These are phyloP conservation scores for Thermothielavioides terrestris DNA, from an alignment of 495 filamentous ascomycete species.

Conservation along the genomic window DNA sequence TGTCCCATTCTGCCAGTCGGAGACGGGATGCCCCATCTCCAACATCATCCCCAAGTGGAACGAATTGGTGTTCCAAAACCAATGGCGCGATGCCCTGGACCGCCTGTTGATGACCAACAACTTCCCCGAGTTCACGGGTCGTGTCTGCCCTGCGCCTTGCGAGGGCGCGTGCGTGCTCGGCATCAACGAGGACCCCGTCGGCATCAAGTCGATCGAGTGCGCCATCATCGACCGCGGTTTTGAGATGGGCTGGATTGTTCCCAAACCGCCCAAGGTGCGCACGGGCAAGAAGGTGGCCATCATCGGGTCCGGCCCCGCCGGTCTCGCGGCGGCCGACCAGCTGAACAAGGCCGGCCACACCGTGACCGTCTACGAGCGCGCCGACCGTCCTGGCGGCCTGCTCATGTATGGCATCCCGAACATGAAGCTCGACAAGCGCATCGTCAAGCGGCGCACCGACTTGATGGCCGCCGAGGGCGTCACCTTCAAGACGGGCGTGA, in stretches of 20 bases:
- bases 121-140: slow-evolving; percentile 98
- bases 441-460: slow-evolving; percentile 92
- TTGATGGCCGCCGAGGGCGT: slow-evolving; percentile 93
- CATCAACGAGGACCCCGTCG: slow-evolving; percentile 96
- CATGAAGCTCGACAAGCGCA: slow-evolving; percentile 99
- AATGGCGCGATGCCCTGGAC: slow-evolving; percentile 94
- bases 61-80: slow-evolving; percentile 79
- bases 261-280: slow-evolving; percentile 66
- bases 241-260: slow-evolving; percentile 99
- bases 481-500: slow-evolving; percentile 66
- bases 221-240: slow-evolving; percentile 99
- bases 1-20: slow-evolving; percentile 98
- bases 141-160: slow-evolving; percentile 96
- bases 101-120: slow-evolving; percentile 98
- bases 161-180: slow-evolving; percentile 96
- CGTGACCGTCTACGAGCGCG: slow-evolving; percentile 93
- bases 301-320: slow-evolving; percentile 90
- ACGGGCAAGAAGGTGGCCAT: slow-evolving; percentile 88
- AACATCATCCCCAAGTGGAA: slow-evolving; percentile 99
- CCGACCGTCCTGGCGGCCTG: slow-evolving; percentile 86
- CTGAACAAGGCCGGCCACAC: slow-evolving; percentile 87
- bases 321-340: slow-evolving; percentile 88
- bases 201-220: slow-evolving; percentile 99
- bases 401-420: slow-evolving; percentile 99
- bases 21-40: slow-evolving; percentile 94